Conservation (phyloP, 78 protist genomes). For the Chrysochromulina tobinii region DNA sequence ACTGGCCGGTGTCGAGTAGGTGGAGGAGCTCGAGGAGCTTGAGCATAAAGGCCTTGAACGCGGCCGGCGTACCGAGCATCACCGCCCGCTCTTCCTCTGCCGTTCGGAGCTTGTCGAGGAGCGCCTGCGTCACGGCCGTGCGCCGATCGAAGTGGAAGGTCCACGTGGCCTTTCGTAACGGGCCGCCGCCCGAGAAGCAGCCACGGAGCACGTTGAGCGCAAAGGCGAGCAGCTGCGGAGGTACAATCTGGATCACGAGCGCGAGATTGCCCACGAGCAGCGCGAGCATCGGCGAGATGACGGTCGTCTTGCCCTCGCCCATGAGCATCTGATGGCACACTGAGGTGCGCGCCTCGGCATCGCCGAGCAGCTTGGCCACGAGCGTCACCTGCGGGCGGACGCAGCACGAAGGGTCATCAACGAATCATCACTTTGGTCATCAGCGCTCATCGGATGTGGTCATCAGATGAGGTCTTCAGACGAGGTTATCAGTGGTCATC, state of each 20-base stretch:
- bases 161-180: constrained; percentile 47
- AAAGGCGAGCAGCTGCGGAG: constrained; percentile 13
- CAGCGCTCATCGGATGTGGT: no score
- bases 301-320: constrained; percentile 86
- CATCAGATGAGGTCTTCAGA: no score
- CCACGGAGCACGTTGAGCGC: not conserved
- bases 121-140: not conserved
- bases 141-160: constrained; percentile 59
- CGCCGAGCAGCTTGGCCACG: not conserved
- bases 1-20: constrained; percentile 42
- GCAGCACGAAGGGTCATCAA: no score
- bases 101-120: not conserved
- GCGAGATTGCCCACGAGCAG: constrained; percentile 57
- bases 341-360: not conserved
- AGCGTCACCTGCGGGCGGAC: not conserved
- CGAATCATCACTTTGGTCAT: no score
- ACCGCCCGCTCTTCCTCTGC: not conserved
- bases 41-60: constrained; percentile 64
- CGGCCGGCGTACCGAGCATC: not conserved
- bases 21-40: constrained; percentile 65
- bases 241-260: not conserved
- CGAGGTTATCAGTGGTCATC: no score
- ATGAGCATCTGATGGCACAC: constrained; percentile 72
- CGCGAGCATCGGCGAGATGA: constrained; percentile 71
- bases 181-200: not conserved